A percentile compares a stretch with the other conserved stretches of the same genome.
Evolutionary conservation across 2,329 filamentous ascomycete genomes (phyloP).

Genomic region (Fusarium nematophilum): DNA sequence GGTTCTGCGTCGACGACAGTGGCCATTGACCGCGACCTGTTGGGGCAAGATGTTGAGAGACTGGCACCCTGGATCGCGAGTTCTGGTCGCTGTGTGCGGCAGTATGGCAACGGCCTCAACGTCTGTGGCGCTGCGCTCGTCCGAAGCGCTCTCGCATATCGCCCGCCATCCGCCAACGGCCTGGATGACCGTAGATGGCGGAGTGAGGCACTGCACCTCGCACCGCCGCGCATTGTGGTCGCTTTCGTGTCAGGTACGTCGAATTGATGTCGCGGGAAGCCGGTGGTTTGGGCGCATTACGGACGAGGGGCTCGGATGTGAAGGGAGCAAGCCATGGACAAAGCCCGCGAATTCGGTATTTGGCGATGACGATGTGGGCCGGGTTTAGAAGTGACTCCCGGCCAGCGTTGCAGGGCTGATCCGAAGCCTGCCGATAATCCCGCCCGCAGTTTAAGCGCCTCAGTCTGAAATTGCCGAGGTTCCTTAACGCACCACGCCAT

Average conservation of each 20-base stretch:
- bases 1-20: slow-evolving; percentile 41
- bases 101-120: slow-evolving; percentile 10
- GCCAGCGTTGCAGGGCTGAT: slow-evolving; percentile 18
- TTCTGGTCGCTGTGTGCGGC: slow-evolving; percentile 11
- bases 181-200: slow-evolving; percentile 26
- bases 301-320: slow-evolving; percentile 5
- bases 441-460: slow-evolving; percentile 38
- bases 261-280: background rate
- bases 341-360: slow-evolving; percentile 41
- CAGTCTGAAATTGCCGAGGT: slow-evolving; percentile 17
- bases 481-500: slow-evolving; percentile 23
- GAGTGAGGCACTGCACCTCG: slow-evolving; percentile 31
- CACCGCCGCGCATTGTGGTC: slow-evolving; percentile 33
- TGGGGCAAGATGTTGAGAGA: slow-evolving; percentile 17
- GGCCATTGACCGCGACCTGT: slow-evolving; percentile 42
- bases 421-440: slow-evolving; percentile 37
- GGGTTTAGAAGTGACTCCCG: slow-evolving; percentile 44
- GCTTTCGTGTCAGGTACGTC: slow-evolving; percentile 11
- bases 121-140: slow-evolving; percentile 32
- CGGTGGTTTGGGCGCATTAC: slow-evolving; percentile 21
- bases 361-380: slow-evolving; percentile 42
- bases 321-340: slow-evolving; percentile 29
- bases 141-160: slow-evolving; percentile 36
- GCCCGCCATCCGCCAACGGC: slow-evolving; percentile 24
- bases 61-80: slow-evolving; percentile 4